Percentiles rank a stretch among this genome's conserved stretches.
Conservation (phyloP, 371 early-diverging fungal species). For the Mortierella sp. region DNA sequence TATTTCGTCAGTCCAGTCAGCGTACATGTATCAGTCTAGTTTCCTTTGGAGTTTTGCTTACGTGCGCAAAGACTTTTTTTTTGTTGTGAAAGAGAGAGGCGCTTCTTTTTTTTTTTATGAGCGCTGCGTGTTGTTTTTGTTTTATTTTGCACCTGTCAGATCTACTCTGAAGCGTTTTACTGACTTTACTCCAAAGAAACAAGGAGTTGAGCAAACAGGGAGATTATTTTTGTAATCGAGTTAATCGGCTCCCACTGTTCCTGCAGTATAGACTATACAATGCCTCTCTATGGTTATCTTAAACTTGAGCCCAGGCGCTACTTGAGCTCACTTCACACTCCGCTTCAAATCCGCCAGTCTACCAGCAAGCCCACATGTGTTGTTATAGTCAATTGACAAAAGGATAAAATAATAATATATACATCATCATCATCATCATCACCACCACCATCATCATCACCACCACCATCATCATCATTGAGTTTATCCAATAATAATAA, state of each 20-base stretch:
- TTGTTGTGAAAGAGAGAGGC: no score
- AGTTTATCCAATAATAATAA: no score
- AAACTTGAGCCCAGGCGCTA: background rate
- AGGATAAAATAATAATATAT: no score
- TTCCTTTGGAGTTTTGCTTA: background rate
- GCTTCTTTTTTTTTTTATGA: no score
- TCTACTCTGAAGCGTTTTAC: background rate
- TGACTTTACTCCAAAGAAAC: slow-evolving; percentile 9
- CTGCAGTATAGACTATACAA: background rate
- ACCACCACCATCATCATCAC: no score
- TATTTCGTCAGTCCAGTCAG: no score
- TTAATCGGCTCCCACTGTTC: background rate
- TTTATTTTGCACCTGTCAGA: background rate
- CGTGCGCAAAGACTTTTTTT: background rate
- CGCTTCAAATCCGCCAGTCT: no score
- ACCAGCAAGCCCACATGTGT: no score
- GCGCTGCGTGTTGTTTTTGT: background rate
- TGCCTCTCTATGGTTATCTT: background rate
- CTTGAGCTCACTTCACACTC: background rate
- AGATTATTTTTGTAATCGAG: background rate
- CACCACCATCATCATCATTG: no score
- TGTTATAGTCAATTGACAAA: no score
- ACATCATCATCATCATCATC: no score
- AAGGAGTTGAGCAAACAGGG: background rate
- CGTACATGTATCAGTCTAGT: background rate